These are phyloP conservation scores for Fusarium proliferatum DNA, from an alignment of 2,329 filamentous ascomycete genomes.

Conservation along the genomic window DNA sequence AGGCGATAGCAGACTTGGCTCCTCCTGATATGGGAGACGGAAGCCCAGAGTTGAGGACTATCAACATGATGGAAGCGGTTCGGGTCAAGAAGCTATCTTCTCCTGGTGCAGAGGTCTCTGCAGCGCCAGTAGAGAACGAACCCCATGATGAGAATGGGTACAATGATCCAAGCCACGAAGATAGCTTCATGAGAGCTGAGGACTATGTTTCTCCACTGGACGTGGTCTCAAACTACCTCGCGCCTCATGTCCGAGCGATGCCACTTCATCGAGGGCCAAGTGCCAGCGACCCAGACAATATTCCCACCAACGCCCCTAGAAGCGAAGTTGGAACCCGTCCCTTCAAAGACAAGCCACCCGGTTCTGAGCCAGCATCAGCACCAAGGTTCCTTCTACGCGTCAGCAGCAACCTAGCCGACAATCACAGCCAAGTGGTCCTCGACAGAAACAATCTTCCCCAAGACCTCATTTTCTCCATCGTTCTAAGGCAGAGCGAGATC, in stretches of 20 bases:
- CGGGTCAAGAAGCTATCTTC: not conserved
- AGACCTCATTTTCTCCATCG: not conserved
- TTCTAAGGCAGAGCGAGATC: not conserved
- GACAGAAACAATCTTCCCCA: not conserved
- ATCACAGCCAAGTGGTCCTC: not conserved
- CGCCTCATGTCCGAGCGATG: not conserved
- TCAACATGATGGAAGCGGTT: not conserved
- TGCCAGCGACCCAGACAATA: not conserved
- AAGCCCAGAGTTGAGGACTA: not conserved
- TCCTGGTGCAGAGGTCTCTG: fast-evolving
- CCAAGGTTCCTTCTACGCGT: not conserved
- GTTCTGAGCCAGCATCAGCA: not conserved
- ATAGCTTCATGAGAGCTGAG: not conserved
- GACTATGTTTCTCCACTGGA: not conserved
- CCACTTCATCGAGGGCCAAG: not conserved
- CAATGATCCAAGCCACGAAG: fast-evolving
- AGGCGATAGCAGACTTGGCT: not conserved
- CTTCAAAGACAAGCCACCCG: not conserved
- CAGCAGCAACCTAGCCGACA: not conserved
- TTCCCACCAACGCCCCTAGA: fast-evolving
- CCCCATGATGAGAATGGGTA: not conserved
- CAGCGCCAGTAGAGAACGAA: fast-evolving
- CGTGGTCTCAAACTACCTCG: not conserved
- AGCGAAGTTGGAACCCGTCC: fast-evolving
- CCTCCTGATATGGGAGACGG: not conserved